Percentiles rank a stretch among this genome's conserved stretches.
These are phyloP conservation scores for Mycena sp. DNA, from an alignment of 1,284 basidiomycete species.

Conservation along the genomic window DNA sequence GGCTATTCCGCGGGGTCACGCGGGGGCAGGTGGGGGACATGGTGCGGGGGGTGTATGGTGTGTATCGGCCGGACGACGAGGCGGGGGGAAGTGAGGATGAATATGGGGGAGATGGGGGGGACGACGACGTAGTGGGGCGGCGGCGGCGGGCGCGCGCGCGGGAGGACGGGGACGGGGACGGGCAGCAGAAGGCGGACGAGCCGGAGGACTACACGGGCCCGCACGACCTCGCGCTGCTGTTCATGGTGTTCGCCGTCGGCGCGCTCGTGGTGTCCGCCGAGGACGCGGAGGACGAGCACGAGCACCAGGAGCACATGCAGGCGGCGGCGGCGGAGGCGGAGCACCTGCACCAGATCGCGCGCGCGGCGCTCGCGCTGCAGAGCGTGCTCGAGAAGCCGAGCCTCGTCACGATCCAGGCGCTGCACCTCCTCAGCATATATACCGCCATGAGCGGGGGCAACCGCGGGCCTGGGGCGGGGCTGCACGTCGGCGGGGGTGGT, in stretches of 20 bases:
- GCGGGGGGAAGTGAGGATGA: conserved; percentile 14
- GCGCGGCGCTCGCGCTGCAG: conserved; percentile 67
- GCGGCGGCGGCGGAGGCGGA: conserved; percentile 54
- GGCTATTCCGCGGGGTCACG: conserved; percentile 65
- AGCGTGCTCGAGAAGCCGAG: conserved; percentile 73
- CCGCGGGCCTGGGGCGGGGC: neutral
- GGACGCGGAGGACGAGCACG: conserved; percentile 30
- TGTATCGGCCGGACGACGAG: too few relatives aligned
- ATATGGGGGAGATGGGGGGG: neutral
- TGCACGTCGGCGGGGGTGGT: conserved; percentile 41
- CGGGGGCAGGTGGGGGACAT: conserved; percentile 65
- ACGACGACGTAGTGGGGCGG: neutral
- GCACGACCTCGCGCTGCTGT: conserved; percentile 68
- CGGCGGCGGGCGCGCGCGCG: conserved; percentile 14
- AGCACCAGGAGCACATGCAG: conserved; percentile 2
- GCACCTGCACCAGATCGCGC: conserved; percentile 67
- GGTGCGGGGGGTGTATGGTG: conserved; percentile 45
- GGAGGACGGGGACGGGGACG: conserved; percentile 13
- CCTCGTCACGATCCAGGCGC: conserved; percentile 68
- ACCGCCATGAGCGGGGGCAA: conserved; percentile 57
- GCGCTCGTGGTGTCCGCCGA: conserved; percentile 53
- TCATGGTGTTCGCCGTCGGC: conserved; percentile 70
- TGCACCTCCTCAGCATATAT: conserved; percentile 67
- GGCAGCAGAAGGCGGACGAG: neutral
- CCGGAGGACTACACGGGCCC: conserved; percentile 30